phyloP scores from a whole-genome alignment of 805 yeast genomes.

The Candida ovalis region DNA sequence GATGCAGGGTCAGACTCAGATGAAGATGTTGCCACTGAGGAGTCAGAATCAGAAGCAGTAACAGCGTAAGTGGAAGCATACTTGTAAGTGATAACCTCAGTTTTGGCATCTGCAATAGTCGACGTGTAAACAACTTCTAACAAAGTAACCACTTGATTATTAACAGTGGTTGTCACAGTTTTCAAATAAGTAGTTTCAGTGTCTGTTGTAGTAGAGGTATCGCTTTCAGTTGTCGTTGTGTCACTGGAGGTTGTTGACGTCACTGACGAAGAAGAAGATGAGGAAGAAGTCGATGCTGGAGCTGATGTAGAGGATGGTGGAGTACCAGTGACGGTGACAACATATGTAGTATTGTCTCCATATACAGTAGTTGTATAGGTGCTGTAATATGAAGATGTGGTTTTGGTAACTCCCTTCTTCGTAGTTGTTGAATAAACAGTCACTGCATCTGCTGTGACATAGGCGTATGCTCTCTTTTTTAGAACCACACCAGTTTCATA shows the following conservation, averaged over 20 bases:
- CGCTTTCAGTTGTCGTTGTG: slow-evolving; percentile 4
- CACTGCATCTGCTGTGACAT: slow-evolving; percentile 25
- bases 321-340: slow-evolving; percentile 7
- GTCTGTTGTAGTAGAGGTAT: slow-evolving; percentile 4
- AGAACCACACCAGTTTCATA: slow-evolving; percentile 9
- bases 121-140: slow-evolving; percentile 28
- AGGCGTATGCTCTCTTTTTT: slow-evolving; percentile 26
- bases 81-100: slow-evolving; percentile 18
- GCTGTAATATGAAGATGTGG: slow-evolving; percentile 8
- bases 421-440: slow-evolving; percentile 19
- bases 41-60: slow-evolving; percentile 4
- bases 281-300: slow-evolving; percentile 1
- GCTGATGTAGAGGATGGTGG: slow-evolving; percentile 7
- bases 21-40: not conserved
- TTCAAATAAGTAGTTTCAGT: slow-evolving; percentile 7
- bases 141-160: slow-evolving; percentile 19
- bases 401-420: slow-evolving; percentile 17
- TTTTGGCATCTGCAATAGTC: slow-evolving; percentile 18
- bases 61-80: slow-evolving; percentile 12
- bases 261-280: slow-evolving; percentile 2
- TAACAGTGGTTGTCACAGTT: slow-evolving; percentile 18
- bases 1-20: slow-evolving; percentile 13
- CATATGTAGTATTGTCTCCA: slow-evolving; percentile 3
- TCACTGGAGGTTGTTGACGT: not conserved
- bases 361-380: slow-evolving; percentile 8